phyloP scores from a whole-genome alignment of 139 green algal species.

The Gonium pectorale region DNA sequence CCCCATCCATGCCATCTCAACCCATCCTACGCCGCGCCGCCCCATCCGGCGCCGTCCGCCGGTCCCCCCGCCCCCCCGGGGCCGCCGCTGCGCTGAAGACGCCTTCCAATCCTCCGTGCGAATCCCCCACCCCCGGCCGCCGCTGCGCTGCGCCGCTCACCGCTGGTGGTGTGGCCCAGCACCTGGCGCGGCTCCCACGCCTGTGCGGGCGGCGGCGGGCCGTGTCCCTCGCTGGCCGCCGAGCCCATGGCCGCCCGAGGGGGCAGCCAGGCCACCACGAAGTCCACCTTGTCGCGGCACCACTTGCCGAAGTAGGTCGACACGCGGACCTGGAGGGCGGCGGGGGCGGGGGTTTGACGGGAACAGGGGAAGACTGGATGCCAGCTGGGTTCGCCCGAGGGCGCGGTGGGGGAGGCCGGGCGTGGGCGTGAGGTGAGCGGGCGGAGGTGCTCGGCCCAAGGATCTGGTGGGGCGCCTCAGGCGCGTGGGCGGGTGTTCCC shows the following conservation, averaged over 20 bases:
- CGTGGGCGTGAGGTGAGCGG: no score
- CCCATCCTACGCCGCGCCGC: no score
- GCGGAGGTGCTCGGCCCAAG: no score
- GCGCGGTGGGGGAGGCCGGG: no score
- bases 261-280: constrained; percentile 33
- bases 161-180: constrained; percentile 21
- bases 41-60: not conserved
- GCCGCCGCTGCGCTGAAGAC: not conserved
- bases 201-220: not conserved
- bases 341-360: not conserved
- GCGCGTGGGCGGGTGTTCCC: no score
- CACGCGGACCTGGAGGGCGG: constrained; percentile 1
- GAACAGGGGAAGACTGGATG: no score
- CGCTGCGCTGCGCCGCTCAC: not conserved
- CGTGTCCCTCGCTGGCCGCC: not conserved
- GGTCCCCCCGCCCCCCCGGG: no score
- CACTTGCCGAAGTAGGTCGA: constrained; percentile 37
- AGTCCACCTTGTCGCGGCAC: constrained; percentile 4
- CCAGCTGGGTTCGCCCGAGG: no score
- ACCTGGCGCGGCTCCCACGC: constrained; percentile 35
- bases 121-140: not conserved
- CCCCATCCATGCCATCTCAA: not conserved
- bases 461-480: no score
- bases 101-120: not conserved
- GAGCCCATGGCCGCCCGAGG: not conserved